Conservation (phyloP, 768 basidiomycete species). For the Pleurotus citrinopileatus region DNA sequence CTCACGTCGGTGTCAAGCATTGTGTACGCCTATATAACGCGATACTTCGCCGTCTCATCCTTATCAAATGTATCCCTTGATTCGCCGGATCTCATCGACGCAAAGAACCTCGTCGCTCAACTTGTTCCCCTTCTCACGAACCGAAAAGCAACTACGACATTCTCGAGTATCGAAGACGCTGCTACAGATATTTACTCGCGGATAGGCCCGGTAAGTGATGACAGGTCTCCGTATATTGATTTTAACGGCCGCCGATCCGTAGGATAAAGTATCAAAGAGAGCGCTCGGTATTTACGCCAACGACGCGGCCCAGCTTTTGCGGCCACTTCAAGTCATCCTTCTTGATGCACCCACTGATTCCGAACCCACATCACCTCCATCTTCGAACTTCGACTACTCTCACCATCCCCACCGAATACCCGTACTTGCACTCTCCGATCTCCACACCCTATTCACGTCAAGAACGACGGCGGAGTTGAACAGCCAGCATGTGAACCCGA, state of each 20-base stretch:
- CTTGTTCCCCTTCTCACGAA: slow-evolving; percentile 66
- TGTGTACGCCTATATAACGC: slow-evolving; percentile 65
- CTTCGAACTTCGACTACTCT: slow-evolving; percentile 19
- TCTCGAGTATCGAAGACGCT: slow-evolving; percentile 46
- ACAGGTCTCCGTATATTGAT: background rate
- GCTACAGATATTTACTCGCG: slow-evolving; percentile 69
- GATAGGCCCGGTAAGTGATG: slow-evolving; percentile 51
- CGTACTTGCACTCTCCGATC: slow-evolving; percentile 55
- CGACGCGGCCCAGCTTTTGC: slow-evolving; percentile 54
- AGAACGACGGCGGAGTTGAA: background rate
- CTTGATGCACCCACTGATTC: slow-evolving; percentile 13
- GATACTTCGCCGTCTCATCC: slow-evolving; percentile 58
- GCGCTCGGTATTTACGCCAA: slow-evolving; percentile 51
- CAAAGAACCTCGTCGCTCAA: slow-evolving; percentile 43
- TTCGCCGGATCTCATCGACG: slow-evolving; percentile 43
- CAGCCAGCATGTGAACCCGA: slow-evolving; percentile 26
- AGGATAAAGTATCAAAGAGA: slow-evolving; percentile 36
- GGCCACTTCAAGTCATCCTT: slow-evolving; percentile 37
- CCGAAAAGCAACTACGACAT: slow-evolving; percentile 52
- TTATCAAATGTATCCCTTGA: slow-evolving; percentile 41
- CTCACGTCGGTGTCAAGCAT: slow-evolving; percentile 38
- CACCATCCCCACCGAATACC: slow-evolving; percentile 37
- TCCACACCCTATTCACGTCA: slow-evolving; percentile 37
- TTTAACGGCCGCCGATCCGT: slow-evolving; percentile 7
- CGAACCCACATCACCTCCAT: background rate